Evolutionary conservation across 768 basidiomycete species (phyloP).

Genomic region (Chlorophyllum brunneum): DNA sequence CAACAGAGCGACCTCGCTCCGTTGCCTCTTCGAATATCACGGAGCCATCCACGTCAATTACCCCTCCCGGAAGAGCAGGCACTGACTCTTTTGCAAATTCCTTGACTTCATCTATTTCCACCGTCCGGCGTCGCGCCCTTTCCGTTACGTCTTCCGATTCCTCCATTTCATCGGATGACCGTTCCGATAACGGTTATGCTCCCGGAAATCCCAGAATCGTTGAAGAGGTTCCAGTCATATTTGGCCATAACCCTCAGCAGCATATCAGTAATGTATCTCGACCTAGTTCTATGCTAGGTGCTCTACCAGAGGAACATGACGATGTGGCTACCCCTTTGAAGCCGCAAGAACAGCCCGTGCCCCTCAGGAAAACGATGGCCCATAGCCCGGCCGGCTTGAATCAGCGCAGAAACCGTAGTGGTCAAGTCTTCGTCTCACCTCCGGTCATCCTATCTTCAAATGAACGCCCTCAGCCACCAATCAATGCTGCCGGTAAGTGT

Average conservation of each 20-base stretch:
- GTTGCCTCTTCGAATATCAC: constrained; percentile 17
- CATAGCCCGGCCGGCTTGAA: constrained; percentile 1
- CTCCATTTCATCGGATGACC: constrained; percentile 23
- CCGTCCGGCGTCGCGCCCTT: constrained; percentile 29
- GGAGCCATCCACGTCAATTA: constrained; percentile 11
- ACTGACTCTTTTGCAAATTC: not conserved
- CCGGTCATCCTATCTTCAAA: constrained; percentile 1
- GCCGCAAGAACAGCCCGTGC: constrained; percentile 14
- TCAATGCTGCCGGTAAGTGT: not conserved
- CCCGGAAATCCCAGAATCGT: constrained; percentile 30
- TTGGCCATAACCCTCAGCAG: constrained; percentile 39
- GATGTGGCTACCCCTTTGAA: constrained; percentile 17
- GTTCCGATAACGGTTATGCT: constrained; percentile 17
- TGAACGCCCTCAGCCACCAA: not conserved
- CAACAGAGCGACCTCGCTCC: constrained; percentile 9
- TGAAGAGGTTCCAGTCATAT: constrained; percentile 37
- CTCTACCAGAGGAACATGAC: constrained; percentile 45
- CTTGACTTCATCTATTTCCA: constrained; percentile 1
- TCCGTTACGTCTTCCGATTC: constrained; percentile 42
- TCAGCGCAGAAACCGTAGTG: constrained; percentile 25
- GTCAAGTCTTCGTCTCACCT: constrained; percentile 22
- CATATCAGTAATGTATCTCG: constrained; percentile 23
- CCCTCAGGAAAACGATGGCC: constrained; percentile 16
- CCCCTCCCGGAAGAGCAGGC: not conserved
- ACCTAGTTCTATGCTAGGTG: constrained; percentile 33